These are phyloP conservation scores for Penicillium herquei DNA, from an alignment of 495 filamentous ascomycete species.

Conservation along the genomic window DNA sequence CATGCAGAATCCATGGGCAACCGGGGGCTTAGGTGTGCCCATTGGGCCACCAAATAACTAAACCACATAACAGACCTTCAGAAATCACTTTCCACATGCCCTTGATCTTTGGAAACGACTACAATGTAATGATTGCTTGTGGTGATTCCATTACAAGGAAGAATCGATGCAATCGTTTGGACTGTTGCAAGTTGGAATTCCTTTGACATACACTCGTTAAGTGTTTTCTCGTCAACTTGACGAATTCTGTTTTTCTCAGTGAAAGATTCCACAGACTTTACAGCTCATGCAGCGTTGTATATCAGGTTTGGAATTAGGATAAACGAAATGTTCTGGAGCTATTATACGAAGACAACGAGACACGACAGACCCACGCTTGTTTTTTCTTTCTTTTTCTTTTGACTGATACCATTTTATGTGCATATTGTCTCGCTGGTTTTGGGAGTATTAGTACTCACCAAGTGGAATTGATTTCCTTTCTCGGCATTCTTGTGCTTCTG, in stretches of 20 bases:
- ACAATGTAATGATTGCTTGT: not conserved
- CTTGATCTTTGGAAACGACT: not conserved
- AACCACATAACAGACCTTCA: not conserved
- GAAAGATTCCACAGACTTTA: not conserved
- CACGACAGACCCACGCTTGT: slow-evolving; percentile 6
- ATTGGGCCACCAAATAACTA: slow-evolving; percentile 27
- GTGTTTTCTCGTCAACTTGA: not conserved
- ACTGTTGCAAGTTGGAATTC: not conserved
- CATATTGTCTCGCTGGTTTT: not conserved
- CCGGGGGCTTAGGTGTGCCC: slow-evolving; percentile 31
- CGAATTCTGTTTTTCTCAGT: not conserved
- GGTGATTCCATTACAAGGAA: not conserved
- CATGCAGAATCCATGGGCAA: slow-evolving; percentile 34
- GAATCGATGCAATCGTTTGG: not conserved
- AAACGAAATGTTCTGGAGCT: not conserved
- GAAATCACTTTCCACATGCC: not conserved
- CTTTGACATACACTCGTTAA: not conserved
- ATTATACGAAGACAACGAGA: slow-evolving; percentile 15
- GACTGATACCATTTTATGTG: not conserved
- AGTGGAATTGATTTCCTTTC: not conserved
- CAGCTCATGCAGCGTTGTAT: not conserved
- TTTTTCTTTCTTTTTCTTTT: slow-evolving; percentile 2
- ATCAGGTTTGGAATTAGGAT: not conserved
- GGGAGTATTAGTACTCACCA: not conserved
- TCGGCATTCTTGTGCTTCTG: not conserved